Conservation (phyloP, 75 land plant species). For the Ceratopteris richardii region DNA sequence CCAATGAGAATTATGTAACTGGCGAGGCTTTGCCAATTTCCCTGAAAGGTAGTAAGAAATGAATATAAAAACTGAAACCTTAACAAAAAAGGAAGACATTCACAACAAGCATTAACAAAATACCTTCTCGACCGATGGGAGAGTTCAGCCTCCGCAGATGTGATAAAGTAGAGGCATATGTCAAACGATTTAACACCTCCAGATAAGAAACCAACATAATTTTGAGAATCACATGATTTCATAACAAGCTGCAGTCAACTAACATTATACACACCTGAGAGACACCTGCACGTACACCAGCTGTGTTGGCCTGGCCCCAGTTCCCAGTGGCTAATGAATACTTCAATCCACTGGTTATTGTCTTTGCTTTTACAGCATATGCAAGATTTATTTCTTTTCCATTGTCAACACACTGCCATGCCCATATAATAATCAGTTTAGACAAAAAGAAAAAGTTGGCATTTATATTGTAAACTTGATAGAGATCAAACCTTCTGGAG, state of each 20-base stretch:
- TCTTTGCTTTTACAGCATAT: slow-evolving; percentile 99
- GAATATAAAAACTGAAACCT: neutral
- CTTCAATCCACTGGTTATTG: slow-evolving; percentile 97
- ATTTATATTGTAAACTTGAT: neutral
- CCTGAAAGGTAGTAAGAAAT: slow-evolving; percentile 22
- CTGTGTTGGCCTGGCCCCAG: slow-evolving; percentile 99
- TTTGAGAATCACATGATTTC: too few relatives aligned
- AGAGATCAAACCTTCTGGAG: slow-evolving; percentile 68
- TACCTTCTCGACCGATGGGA: slow-evolving; percentile 99
- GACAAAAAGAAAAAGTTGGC: too few relatives aligned
- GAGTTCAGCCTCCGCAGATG: slow-evolving; percentile 95
- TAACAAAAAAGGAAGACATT: neutral
- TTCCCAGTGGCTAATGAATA: slow-evolving; percentile 99
- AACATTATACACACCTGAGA: slow-evolving; percentile 56
- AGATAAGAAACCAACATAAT: slow-evolving; percentile 7
- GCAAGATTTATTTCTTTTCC: slow-evolving; percentile 97
- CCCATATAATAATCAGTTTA: slow-evolving; percentile 3
- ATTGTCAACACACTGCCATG: slow-evolving; percentile 80
- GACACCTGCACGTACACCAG: slow-evolving; percentile 97
- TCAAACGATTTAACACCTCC: slow-evolving; percentile 97
- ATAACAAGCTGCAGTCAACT: neutral
- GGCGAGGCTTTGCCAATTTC: slow-evolving; percentile 96
- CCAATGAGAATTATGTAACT: slow-evolving; percentile 99
- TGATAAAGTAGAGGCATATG: slow-evolving; percentile 93
- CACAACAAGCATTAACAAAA: neutral